phyloP scores from a whole-genome alignment of 305 asterid species.

The Ilex paraguariensis region DNA sequence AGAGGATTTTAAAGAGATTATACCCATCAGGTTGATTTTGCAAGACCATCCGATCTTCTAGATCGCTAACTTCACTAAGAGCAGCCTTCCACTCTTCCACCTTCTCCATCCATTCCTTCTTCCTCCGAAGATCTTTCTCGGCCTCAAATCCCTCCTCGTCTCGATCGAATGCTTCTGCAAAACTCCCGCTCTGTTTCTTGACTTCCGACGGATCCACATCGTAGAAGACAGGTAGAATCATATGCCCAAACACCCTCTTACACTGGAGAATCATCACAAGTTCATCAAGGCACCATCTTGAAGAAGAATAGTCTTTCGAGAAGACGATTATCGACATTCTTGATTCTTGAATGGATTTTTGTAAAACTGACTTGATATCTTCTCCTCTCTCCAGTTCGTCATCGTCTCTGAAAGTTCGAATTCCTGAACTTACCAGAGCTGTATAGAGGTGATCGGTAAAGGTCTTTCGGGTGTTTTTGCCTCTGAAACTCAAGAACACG shows the following conservation, averaged over 20 bases:
- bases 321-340: constrained; percentile 5
- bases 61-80: constrained; percentile 6
- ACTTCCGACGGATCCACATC: constrained; percentile 13
- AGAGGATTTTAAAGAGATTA: too few species aligned
- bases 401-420: constrained; percentile 6
- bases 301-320: constrained; percentile 11
- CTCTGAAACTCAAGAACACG: constrained; percentile 10
- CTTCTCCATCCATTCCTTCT: constrained; percentile 1
- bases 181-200: constrained; percentile 9
- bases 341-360: constrained; percentile 8
- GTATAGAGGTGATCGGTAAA: constrained; percentile 14
- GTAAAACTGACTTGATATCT: background rate
- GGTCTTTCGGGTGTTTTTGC: constrained; percentile 8
- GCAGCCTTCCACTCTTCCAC: constrained; percentile 8
- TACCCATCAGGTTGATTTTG: background rate
- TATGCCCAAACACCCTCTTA: constrained; percentile 7
- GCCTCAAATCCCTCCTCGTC: constrained; percentile 6
- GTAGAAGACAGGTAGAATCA: constrained; percentile 10
- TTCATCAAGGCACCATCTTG: constrained; percentile 15
- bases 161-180: constrained; percentile 4
- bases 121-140: constrained; percentile 1
- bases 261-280: constrained; percentile 10
- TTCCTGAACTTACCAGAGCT: constrained; percentile 8
- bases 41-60: constrained; percentile 10
- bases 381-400: background rate